Evolutionary conservation across 2,329 filamentous ascomycete species (phyloP).

Genomic region (Paradendryphiella salina): DNA sequence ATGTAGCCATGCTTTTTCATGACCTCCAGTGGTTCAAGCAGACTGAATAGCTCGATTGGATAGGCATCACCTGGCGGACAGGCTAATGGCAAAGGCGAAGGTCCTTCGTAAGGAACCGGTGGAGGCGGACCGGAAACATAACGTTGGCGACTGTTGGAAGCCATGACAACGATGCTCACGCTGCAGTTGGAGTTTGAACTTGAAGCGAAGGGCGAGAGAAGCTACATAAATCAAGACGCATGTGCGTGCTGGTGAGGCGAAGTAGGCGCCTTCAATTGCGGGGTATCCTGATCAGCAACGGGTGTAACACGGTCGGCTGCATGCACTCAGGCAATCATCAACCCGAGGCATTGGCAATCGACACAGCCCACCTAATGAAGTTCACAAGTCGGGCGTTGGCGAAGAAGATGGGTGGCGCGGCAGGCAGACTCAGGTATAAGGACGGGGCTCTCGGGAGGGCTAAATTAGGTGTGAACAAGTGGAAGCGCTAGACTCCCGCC

Average conservation of each 20-base stretch:
- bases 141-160: background rate
- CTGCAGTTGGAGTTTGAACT: background rate
- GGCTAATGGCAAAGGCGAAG: background rate
- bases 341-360: background rate
- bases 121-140: background rate
- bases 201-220: background rate
- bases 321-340: background rate
- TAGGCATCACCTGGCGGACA: background rate
- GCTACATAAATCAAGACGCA: background rate
- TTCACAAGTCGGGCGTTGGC: background rate
- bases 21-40: conserved; percentile 3
- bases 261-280: background rate
- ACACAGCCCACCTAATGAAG: background rate
- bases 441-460: background rate
- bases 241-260: background rate
- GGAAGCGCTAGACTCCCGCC: background rate
- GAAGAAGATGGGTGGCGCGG: background rate
- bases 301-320: too few relatives aligned
- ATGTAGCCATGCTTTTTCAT: conserved; percentile 17
- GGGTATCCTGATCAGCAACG: too few relatives aligned
- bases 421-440: background rate
- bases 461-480: background rate
- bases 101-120: background rate
- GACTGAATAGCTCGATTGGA: background rate
- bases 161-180: background rate